Evolutionary conservation across 768 basidiomycete genomes (phyloP), one percentile per base, ranked within the genome.

Genomic region (Rubroboletus satanas): DNA sequence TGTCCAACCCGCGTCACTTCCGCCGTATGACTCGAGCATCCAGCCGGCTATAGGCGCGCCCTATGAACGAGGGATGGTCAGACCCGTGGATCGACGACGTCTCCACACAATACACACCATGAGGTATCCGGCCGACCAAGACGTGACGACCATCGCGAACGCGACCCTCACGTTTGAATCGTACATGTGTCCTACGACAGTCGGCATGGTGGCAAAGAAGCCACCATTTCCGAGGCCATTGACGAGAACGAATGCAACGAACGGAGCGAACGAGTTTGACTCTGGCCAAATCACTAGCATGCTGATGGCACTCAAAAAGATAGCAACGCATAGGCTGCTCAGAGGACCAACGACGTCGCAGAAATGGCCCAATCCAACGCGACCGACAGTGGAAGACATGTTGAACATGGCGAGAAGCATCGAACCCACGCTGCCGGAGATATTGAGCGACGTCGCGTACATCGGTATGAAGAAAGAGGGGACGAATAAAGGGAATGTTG

Each of bases 381-480:
- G 35, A 10, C 33, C 33, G 26, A 37, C 23, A 12, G 47, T 10
- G 17, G 35, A 36, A 28, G 47, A 37, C 0, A 47, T 23, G 11
- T 47, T 35, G 21, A 47, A 47, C 32, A 35, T 32, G 14, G 46
- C 46, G 17, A 35, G 46, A 23, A 35, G 46, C 9, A 35, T 21
- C 7, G 45, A 33, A 47, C 31, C 21, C 32, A 33, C 9, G 31
- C 9, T 26, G 17, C 47, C n/a, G 17, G 47, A 36, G 14, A 48
- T 12, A 8, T 11, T n/a, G 47, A 37, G 47, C 5, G 47, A 36
- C 17, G 11, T 37, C 17, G 36, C 67, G 51, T 73, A 74, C 10
- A 67, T 61, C 1, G 71, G 73, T 44, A 73, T 71, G 62, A 75
- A 74, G 61, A 72, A 74, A 11, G 69, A 67, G 1, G 73, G 65